A percentile compares a stretch with the other conserved stretches of the same genome.
Conservation (phyloP, 306 rosid species). For the Styphnolobium japonicum region DNA sequence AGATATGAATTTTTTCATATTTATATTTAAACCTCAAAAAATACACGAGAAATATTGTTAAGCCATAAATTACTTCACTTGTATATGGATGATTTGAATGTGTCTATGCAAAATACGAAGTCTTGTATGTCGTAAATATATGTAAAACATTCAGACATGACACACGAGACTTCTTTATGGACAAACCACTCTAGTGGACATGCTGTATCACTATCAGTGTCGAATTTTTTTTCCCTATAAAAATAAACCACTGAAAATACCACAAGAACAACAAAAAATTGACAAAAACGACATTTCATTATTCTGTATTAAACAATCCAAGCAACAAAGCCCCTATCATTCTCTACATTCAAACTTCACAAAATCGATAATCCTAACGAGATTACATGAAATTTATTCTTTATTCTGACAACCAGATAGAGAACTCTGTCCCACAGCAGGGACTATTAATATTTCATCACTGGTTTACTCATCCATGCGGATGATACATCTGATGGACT, state of each 20-base stretch:
- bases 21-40: too few relatives aligned
- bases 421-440: not conserved
- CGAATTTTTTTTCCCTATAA: too few relatives aligned
- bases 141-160: not conserved
- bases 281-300: not conserved
- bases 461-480: constrained; percentile 38
- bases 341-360: constrained; percentile 3
- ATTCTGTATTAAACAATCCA: not conserved
- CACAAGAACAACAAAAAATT: not conserved
- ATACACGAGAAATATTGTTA: too few relatives aligned
- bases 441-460: not conserved
- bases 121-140: too few relatives aligned
- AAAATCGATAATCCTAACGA: not conserved
- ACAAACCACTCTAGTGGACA: not conserved
- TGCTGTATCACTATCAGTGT: not conserved
- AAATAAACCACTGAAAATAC: not conserved
- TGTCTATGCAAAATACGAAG: too few relatives aligned
- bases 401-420: not conserved
- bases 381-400: constrained; percentile 13
- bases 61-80: too few relatives aligned
- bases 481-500: constrained; percentile 70
- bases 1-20: too few relatives aligned
- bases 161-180: not conserved
- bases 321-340: not conserved
- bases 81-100: too few relatives aligned